Base-by-base conservation (phyloP, 2,329 filamentous ascomycete species). In the Ceratocystis smalleyi region DNA sequence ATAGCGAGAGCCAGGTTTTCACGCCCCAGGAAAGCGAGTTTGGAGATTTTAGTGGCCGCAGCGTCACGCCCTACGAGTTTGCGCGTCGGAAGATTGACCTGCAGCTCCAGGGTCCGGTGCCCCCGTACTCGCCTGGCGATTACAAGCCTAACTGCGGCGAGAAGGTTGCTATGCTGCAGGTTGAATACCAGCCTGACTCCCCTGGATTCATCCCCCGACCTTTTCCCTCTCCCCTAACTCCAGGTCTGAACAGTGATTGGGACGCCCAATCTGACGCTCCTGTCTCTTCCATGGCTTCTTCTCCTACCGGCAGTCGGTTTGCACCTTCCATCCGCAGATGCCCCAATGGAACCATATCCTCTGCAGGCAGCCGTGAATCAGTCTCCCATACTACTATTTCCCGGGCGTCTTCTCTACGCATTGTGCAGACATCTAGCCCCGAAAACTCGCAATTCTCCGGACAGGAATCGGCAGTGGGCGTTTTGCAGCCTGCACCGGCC, bases 41-140 rank as follows among this genome's bases (percentile, higher is more conserved):
- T 5, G 75, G 75, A 0, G 55, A 61, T 3, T 75, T 74, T 0
- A 74, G 76, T 27, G 74, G 75, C 40, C 72, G 75, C 2, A 72
- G 72, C 22, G 65, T 78, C 43, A 78, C 74, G 51, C 73, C 77
- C 1, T 84, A 83, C 66, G 80, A 84, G 65, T 68, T 76, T 12
- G 78, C 78, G 0, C 74, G 77, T 66, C 74, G 75, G 65, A 83
- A 81, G 70, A 69, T 83, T 35, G 78, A 80, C 17, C 74, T 75
- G 59, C 78, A 81, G 66, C 74, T 81, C 32, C 76, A 78, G 67
- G 77, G 79, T 0, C 77, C 78, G 1, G 76, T 79, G 5, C 78
- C 79, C 3, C 75, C 75, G 7, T 81, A 81, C 68, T 73, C 73
- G 0, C 77, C 77, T n/a, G 74, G 76, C n/a, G 64, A 62, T 17